These are phyloP conservation scores for Rhynchosporium graminicola DNA, from an alignment of 2,329 filamentous ascomycete species.

Conservation along the genomic window DNA sequence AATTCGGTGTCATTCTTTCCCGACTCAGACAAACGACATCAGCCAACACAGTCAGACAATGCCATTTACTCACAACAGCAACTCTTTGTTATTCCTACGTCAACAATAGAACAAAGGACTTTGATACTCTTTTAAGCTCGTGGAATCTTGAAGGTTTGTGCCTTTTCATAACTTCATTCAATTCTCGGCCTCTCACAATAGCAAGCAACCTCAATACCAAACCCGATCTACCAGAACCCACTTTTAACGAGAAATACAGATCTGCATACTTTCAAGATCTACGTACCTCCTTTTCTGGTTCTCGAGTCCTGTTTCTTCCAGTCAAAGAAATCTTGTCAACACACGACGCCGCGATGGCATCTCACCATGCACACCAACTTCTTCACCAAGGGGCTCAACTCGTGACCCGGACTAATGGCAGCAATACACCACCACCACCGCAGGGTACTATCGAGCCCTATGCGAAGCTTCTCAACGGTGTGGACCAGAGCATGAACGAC, in stretches of 20 bases:
- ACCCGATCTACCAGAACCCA: neutral
- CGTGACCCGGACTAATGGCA: neutral
- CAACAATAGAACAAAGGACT: slow-evolving; percentile 28
- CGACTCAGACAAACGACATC: slow-evolving; percentile 6
- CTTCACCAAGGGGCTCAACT: slow-evolving; percentile 4
- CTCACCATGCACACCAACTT: slow-evolving; percentile 10
- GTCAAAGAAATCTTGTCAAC: neutral
- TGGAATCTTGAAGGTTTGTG: slow-evolving; percentile 11
- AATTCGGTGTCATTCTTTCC: slow-evolving; percentile 9
- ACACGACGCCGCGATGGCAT: slow-evolving; percentile 13
- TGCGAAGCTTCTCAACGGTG: slow-evolving; percentile 58
- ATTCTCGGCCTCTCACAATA: slow-evolving; percentile 10
- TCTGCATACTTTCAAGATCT: slow-evolving; percentile 10
- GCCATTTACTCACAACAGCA: slow-evolving; percentile 24
- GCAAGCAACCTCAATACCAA: slow-evolving; percentile 7
- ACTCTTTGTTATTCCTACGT: slow-evolving; percentile 23
- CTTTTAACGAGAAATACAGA: slow-evolving; percentile 10
- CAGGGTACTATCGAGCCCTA: slow-evolving; percentile 57
- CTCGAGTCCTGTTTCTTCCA: slow-evolving; percentile 12
- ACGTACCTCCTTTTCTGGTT: slow-evolving; percentile 13
- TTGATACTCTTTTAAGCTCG: slow-evolving; percentile 16
- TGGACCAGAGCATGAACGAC: slow-evolving; percentile 59
- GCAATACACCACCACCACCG: slow-evolving; percentile 26
- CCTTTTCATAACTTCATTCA: neutral
- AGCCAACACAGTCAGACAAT: slow-evolving; percentile 30